Percentiles rank a stretch among this genome's conserved stretches.
These are phyloP conservation scores for Umbelopsis sp. DNA, from an alignment of 192 early-diverging fungal species.

Conservation along the genomic window DNA sequence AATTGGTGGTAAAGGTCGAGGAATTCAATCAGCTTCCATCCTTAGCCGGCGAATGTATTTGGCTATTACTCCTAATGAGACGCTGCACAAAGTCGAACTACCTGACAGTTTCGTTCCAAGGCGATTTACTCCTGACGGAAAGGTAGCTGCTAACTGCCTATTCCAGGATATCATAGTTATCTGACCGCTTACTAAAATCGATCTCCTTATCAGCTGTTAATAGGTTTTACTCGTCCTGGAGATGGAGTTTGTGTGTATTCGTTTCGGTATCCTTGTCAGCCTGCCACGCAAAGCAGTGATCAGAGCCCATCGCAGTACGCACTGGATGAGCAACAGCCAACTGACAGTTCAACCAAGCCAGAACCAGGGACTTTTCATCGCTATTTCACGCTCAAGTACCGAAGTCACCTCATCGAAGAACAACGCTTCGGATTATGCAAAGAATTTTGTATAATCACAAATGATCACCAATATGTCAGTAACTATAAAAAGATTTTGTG, in stretches of 20 bases:
- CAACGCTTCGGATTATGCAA: slow-evolving; percentile 49
- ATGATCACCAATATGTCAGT: slow-evolving; percentile 54
- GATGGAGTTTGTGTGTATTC: slow-evolving; percentile 44
- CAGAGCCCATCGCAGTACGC: neutral
- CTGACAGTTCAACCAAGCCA: neutral
- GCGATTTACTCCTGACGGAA: slow-evolving; percentile 56
- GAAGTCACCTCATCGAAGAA: slow-evolving; percentile 42
- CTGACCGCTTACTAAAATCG: neutral
- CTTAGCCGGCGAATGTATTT: slow-evolving; percentile 35
- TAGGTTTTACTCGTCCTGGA: slow-evolving; percentile 42
- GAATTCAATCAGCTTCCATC: slow-evolving; percentile 7
- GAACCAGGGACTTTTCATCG: slow-evolving; percentile 32
- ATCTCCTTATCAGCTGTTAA: slow-evolving; percentile 36
- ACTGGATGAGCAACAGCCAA: neutral
- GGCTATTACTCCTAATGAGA: slow-evolving; percentile 46
- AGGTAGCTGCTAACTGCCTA: slow-evolving; percentile 31
- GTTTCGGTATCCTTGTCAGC: slow-evolving; percentile 24
- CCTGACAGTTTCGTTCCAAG: slow-evolving; percentile 24
- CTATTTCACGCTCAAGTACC: slow-evolving; percentile 43
- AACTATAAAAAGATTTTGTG: neutral
- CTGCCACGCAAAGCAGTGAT: neutral
- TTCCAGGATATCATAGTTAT: neutral
- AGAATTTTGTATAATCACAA: slow-evolving; percentile 70
- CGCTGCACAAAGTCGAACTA: slow-evolving; percentile 45
- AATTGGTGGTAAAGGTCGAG: slow-evolving; percentile 14